These are phyloP conservation scores for Aaosphaeria arxii DNA, from an alignment of 2,329 filamentous ascomycete species.

Conservation along the genomic window DNA sequence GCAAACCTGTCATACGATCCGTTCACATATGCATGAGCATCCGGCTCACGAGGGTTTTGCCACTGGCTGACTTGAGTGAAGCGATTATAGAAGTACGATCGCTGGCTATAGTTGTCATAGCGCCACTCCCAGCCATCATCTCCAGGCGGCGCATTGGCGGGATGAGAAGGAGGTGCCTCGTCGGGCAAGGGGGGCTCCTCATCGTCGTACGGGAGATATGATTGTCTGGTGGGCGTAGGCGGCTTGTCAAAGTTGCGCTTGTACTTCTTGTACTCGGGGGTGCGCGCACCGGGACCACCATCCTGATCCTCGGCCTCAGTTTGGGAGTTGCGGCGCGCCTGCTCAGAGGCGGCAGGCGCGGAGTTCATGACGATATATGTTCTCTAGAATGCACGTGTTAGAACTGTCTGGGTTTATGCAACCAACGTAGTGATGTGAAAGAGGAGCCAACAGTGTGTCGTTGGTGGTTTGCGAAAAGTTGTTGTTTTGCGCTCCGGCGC, in stretches of 20 bases:
- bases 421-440: too few species aligned
- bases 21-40: conserved; percentile 27
- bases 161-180: conserved; percentile 38
- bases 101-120: conserved; percentile 67
- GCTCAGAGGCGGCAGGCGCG: background rate
- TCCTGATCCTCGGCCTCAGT: too few species aligned
- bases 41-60: conserved; percentile 78
- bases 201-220: too few species aligned
- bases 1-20: conserved; percentile 37
- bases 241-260: too few species aligned
- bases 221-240: too few species aligned
- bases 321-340: too few species aligned
- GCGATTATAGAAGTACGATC: conserved; percentile 83
- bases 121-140: conserved; percentile 76
- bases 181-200: background rate
- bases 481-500: too few species aligned
- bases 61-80: conserved; percentile 74
- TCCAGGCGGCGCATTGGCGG: conserved; percentile 49
- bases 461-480: too few species aligned
- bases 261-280: too few species aligned
- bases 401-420: background rate
- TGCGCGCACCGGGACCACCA: too few species aligned
- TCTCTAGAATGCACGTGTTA: background rate
- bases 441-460: too few species aligned
- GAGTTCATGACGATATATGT: background rate